Evolutionary conservation across 805 yeast genomes (phyloP).

Genomic region (Yamadazyma kitorensis): DNA sequence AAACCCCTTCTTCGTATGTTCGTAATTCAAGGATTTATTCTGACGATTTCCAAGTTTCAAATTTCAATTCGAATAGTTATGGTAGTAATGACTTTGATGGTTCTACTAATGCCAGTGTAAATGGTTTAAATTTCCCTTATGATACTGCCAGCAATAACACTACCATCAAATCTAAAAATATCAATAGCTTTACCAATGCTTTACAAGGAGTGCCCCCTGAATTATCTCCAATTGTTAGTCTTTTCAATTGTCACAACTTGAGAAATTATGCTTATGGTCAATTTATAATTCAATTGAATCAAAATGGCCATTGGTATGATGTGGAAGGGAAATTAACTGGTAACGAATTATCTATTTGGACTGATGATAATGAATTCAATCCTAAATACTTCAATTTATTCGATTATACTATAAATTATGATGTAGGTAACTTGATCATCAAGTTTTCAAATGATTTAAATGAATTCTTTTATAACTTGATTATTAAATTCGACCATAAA

Average conservation of each 20-base stretch:
- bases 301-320: slow-evolving; percentile 29
- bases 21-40: slow-evolving; percentile 30
- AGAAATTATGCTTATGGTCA: slow-evolving; percentile 60
- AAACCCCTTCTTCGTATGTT: slow-evolving; percentile 34
- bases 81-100: slow-evolving; percentile 3
- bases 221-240: slow-evolving; percentile 66
- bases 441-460: slow-evolving; percentile 14
- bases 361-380: slow-evolving; percentile 38
- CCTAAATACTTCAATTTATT: slow-evolving; percentile 53
- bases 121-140: no score
- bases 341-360: slow-evolving; percentile 51
- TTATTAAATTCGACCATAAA: slow-evolving; percentile 21
- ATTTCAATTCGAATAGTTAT: slow-evolving; percentile 1
- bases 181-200: slow-evolving; percentile 8
- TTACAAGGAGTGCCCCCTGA: slow-evolving; percentile 50
- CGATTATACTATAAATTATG: slow-evolving; percentile 29
- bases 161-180: slow-evolving; percentile 5
- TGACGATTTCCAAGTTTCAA: slow-evolving; percentile 10
- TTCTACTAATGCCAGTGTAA: slow-evolving; percentile 8
- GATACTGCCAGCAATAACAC: no score
- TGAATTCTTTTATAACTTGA: slow-evolving; percentile 16
- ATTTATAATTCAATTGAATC: slow-evolving; percentile 20
- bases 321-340: slow-evolving; percentile 47
- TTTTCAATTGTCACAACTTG: slow-evolving; percentile 66
- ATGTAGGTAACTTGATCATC: slow-evolving; percentile 6